Percentiles rank a stretch among this genome's conserved stretches.
These are phyloP conservation scores for Acanthamoeba royreba DNA, from an alignment of 208 protist species.

Conservation along the genomic window DNA sequence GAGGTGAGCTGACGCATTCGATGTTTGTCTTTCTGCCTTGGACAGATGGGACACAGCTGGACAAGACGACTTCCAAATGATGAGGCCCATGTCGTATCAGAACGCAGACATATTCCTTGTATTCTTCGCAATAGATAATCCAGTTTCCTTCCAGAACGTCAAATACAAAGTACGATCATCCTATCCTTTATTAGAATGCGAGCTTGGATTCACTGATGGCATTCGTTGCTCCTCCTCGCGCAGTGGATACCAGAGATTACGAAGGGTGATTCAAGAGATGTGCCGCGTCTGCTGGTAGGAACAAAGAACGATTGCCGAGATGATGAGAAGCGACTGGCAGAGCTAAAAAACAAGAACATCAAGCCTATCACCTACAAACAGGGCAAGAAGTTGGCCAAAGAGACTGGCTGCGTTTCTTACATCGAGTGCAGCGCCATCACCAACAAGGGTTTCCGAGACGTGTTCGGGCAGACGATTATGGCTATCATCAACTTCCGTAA, in stretches of 20 bases:
- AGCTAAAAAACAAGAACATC: not conserved
- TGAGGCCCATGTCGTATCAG: slow-evolving; percentile 6
- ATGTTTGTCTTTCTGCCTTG: no score
- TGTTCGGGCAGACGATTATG: slow-evolving; percentile 1
- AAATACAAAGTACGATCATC: not conserved
- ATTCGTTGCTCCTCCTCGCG: no score
- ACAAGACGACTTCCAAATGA: not conserved
- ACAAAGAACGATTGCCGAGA: slow-evolving; percentile 24
- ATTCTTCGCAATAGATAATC: slow-evolving; percentile 2
- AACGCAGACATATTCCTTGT: slow-evolving; percentile 22
- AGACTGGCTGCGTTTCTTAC: not conserved
- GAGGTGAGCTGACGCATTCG: no score
- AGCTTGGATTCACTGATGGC: no score
- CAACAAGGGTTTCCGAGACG: slow-evolving; percentile 9
- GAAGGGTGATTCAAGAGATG: not conserved
- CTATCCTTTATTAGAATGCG: no score
- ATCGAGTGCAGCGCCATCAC: slow-evolving; percentile 20
- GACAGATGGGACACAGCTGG: not conserved
- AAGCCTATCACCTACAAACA: slow-evolving; percentile 2
- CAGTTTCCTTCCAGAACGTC: slow-evolving; percentile 19
- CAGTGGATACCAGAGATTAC: slow-evolving; percentile 13
- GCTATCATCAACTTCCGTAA: not conserved
- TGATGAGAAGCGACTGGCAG: not conserved
- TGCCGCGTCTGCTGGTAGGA: not conserved
- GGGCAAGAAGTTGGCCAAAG: slow-evolving; percentile 16